A percentile compares a stretch with the other conserved stretches of the same genome.
Conservation (phyloP, 805 yeast genomes). For the Groenewaldozyma tartarivorans region DNA sequence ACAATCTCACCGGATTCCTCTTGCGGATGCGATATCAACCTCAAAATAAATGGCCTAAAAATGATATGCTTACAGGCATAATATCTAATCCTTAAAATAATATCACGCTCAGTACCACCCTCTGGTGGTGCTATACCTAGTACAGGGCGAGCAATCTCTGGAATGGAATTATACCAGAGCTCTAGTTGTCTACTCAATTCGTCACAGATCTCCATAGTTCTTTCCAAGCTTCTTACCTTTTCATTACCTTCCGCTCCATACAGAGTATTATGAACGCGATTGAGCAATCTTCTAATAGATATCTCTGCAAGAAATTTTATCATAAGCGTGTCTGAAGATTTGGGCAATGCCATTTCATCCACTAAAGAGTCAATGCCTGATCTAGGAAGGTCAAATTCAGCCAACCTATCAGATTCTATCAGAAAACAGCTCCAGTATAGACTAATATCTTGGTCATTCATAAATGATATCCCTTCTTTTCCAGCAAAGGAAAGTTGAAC, state of each 20-base stretch:
- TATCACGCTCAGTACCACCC: slow-evolving; percentile 2
- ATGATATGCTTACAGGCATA: slow-evolving; percentile 10
- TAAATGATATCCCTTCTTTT: neutral
- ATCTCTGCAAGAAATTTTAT: slow-evolving; percentile 15
- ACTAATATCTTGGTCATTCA: neutral
- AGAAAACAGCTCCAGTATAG: slow-evolving; percentile 11
- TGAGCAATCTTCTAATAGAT: slow-evolving; percentile 15
- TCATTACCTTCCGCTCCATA: neutral
- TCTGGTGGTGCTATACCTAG: slow-evolving; percentile 2
- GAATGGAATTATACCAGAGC: slow-evolving; percentile 10
- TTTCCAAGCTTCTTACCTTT: neutral
- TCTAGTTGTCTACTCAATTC: slow-evolving; percentile 10
- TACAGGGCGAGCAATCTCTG: slow-evolving; percentile 5
- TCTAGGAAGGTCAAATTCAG: slow-evolving; percentile 11
- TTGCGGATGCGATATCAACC: slow-evolving; percentile 1
- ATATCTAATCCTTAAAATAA: slow-evolving; percentile 7
- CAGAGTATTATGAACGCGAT: slow-evolving; percentile 12
- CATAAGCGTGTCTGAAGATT: slow-evolving; percentile 4
- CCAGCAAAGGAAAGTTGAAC: slow-evolving; percentile 4
- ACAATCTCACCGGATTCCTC: neutral
- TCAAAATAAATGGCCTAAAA: slow-evolving; percentile 9
- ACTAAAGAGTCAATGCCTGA: slow-evolving; percentile 8
- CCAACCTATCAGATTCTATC: slow-evolving; percentile 10
- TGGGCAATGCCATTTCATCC: slow-evolving; percentile 9
- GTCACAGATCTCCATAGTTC: neutral